phyloP scores from a whole-genome alignment of 2,329 filamentous ascomycete species.

The Pleurostoma richardsiae region DNA sequence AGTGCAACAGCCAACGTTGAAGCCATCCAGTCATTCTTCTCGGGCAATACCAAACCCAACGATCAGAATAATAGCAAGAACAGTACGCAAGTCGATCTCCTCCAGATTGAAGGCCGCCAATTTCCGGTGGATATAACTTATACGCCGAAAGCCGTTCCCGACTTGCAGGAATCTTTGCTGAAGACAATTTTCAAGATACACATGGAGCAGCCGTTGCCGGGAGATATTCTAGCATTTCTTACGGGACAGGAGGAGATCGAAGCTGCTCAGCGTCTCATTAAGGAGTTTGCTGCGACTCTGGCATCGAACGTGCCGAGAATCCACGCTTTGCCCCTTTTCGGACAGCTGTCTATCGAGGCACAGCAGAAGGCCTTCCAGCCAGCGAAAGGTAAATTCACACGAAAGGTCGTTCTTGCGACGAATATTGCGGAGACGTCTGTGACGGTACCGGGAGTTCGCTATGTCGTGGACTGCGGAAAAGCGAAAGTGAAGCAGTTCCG shows the following conservation, averaged over 20 bases:
- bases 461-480: conserved; percentile 89
- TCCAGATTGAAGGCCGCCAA: conserved; percentile 78
- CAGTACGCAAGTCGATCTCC: conserved; percentile 31
- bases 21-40: conserved; percentile 72
- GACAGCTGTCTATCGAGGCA: conserved; percentile 78
- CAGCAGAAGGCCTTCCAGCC: conserved; percentile 85
- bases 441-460: conserved; percentile 87
- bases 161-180: conserved; percentile 77
- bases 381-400: conserved; percentile 62
- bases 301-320: conserved; percentile 70
- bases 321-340: conserved; percentile 76
- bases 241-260: conserved; percentile 94
- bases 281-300: conserved; percentile 71
- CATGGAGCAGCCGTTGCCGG: conserved; percentile 81
- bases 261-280: conserved; percentile 70
- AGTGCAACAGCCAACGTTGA: conserved; percentile 92
- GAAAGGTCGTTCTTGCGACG: conserved; percentile 88
- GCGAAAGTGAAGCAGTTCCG: conserved; percentile 92
- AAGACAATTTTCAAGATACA: conserved; percentile 85
- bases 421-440: conserved; percentile 99
- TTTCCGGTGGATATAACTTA: conserved; percentile 79
- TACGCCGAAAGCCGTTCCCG: conserved; percentile 66
- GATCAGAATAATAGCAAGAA: conserved; percentile 5
- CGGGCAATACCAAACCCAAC: conserved; percentile 11
- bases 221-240: conserved; percentile 88